These are phyloP conservation scores for Camillea tinctor DNA, from an alignment of 2,329 filamentous ascomycete genomes.

Conservation along the genomic window DNA sequence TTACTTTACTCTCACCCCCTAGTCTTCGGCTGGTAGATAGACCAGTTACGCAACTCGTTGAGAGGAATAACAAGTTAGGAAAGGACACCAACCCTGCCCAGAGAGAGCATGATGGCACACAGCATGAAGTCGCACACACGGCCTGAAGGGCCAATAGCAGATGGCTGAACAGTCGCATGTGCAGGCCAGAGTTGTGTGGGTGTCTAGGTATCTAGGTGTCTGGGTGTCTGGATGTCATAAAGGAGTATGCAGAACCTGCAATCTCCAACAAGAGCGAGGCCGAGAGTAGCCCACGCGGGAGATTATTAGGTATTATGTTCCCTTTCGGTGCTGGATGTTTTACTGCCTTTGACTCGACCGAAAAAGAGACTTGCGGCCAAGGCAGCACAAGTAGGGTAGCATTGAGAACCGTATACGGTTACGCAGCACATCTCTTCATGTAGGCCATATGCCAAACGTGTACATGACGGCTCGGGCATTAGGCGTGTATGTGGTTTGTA, in stretches of 20 bases:
- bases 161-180: neutral
- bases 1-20: neutral
- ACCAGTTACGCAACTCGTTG: conserved; percentile 15
- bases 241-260: neutral
- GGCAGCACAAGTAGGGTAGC: neutral
- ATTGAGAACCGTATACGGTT: neutral
- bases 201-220: neutral
- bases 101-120: conserved; percentile 6
- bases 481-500: neutral
- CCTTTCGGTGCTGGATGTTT: neutral
- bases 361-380: neutral
- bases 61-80: conserved; percentile 8
- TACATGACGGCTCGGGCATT: neutral
- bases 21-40: neutral
- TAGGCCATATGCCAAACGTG: neutral
- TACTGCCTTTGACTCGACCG: neutral
- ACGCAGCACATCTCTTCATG: neutral
- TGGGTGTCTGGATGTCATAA: neutral
- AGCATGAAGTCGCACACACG: conserved; percentile 17
- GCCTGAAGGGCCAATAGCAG: conserved; percentile 8
- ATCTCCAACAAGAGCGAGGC: neutral
- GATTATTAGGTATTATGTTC: neutral
- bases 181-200: neutral
- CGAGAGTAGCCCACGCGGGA: neutral
- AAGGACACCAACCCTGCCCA: conserved; percentile 7